A percentile compares a stretch with the other conserved stretches of the same genome.
These are phyloP conservation scores for Yarrowia hollandica DNA, from an alignment of 805 yeast species.

Conservation along the genomic window DNA sequence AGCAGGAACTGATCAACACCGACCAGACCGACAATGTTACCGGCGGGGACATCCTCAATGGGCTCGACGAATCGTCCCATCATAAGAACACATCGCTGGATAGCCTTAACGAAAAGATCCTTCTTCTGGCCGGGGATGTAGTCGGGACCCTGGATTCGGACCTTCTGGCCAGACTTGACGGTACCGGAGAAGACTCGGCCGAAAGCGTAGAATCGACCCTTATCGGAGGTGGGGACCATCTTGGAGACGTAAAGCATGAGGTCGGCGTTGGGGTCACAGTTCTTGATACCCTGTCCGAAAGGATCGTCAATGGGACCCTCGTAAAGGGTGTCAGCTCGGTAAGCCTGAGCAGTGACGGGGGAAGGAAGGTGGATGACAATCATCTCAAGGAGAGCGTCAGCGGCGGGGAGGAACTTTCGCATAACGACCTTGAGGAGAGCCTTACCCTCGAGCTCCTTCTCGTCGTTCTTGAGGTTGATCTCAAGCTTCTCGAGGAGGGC, in stretches of 20 bases:
- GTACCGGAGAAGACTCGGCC: conserved; percentile 99
- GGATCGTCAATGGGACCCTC: conserved; percentile 91
- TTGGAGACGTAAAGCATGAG: conserved; percentile 99
- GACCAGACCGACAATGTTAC: conserved; percentile 99
- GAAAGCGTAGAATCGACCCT: conserved; percentile 99
- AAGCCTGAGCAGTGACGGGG: conserved; percentile 97
- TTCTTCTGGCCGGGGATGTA: conserved; percentile 98
- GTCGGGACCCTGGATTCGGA: conserved; percentile 99
- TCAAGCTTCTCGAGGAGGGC: conserved; percentile 89
- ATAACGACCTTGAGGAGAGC: conserved; percentile 96
- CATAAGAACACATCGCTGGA: conserved; percentile 99
- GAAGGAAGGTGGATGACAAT: conserved; percentile 98
- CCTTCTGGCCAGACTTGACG: conserved; percentile 97
- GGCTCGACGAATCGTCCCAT: conserved; percentile 99
- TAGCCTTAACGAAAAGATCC: conserved; percentile 92
- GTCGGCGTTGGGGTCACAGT: conserved; percentile 98
- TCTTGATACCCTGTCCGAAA: conserved; percentile 86
- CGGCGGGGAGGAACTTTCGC: conserved; percentile 99
- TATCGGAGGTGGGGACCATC: conserved; percentile 99
- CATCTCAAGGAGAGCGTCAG: conserved; percentile 99
- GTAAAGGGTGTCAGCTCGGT: conserved; percentile 99
- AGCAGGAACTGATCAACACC: conserved; percentile 99
- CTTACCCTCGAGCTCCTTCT: conserved; percentile 98
- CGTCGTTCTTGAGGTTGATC: conserved; percentile 90
- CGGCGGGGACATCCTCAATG: conserved; percentile 99